A percentile compares a stretch with the other conserved stretches of the same genome.
Evolutionary conservation across 192 early-diverging fungal species (phyloP).

Genomic region (Umbelopsis ramanniana): DNA sequence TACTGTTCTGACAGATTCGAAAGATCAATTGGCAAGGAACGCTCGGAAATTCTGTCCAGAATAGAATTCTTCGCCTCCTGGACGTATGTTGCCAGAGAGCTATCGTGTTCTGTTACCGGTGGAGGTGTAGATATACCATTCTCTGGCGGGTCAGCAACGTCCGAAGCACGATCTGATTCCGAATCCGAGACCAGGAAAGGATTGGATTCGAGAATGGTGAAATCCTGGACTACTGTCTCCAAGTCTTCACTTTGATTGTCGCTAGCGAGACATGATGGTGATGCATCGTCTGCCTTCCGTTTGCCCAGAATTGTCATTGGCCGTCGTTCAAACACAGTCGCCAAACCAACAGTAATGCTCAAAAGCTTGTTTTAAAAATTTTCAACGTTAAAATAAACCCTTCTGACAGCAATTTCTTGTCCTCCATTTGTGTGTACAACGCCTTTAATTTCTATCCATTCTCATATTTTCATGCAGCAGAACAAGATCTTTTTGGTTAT

Average conservation of each 20-base stretch:
- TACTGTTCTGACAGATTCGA: constrained; percentile 54
- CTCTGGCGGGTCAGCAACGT: background rate
- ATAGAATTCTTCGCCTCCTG: background rate
- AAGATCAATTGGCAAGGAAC: constrained; percentile 41
- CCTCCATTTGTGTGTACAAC: too few relatives aligned
- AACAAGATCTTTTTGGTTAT: too few relatives aligned
- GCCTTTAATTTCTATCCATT: too few relatives aligned
- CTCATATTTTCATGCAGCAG: too few relatives aligned
- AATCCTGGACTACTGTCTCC: background rate
- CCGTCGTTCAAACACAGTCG: too few relatives aligned
- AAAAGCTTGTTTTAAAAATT: too few relatives aligned
- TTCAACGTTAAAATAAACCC: too few relatives aligned
- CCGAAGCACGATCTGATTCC: background rate
- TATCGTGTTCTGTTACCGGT: background rate
- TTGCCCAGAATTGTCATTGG: background rate
- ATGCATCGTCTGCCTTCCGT: constrained; percentile 9
- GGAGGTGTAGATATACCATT: background rate
- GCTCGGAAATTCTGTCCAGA: constrained; percentile 30
- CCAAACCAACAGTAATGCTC: too few relatives aligned
- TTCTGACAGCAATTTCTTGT: too few relatives aligned
- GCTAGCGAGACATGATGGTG: too few relatives aligned
- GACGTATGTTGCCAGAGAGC: background rate
- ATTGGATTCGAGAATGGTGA: background rate
- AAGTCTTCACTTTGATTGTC: background rate
- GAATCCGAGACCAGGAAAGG: constrained; percentile 1